Evolutionary conservation across 2,329 filamentous ascomycete species (phyloP).

Genomic region (Fusarium albidum): DNA sequence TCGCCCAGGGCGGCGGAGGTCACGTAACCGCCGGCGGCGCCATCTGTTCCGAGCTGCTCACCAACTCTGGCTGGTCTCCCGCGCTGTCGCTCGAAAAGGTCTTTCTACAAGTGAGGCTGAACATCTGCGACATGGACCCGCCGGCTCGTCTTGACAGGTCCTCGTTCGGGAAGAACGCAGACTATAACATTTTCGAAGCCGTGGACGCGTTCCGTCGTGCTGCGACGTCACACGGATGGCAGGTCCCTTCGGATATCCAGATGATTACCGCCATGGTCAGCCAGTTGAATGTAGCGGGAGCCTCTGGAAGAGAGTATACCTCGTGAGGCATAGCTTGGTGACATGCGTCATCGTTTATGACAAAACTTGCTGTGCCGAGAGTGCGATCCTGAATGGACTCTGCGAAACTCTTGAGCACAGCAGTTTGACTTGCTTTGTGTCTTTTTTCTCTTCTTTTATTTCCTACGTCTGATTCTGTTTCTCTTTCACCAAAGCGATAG

Average conservation of each 20-base stretch:
- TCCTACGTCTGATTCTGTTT: no score
- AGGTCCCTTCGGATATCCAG: constrained; percentile 69
- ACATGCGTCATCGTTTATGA: no score
- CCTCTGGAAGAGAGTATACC: no score
- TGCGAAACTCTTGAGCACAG: no score
- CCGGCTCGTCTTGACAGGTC: constrained; percentile 73
- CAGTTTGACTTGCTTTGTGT: no score
- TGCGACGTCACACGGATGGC: constrained; percentile 76
- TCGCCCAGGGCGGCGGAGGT: constrained; percentile 78
- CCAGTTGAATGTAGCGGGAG: not conserved
- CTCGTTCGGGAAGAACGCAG: constrained; percentile 32
- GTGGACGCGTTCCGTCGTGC: constrained; percentile 75
- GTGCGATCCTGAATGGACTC: no score
- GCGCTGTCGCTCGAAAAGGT: constrained; percentile 79
- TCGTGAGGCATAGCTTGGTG: no score
- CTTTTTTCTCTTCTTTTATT: no score
- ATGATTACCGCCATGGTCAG: constrained; percentile 46
- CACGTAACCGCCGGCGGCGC: constrained; percentile 87
- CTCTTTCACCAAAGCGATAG: no score
- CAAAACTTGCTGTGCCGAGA: no score
- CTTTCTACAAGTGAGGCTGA: constrained; percentile 81
- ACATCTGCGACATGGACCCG: constrained; percentile 74
- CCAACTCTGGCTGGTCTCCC: constrained; percentile 82
- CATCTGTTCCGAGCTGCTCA: constrained; percentile 84
- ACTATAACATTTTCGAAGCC: constrained; percentile 77